Evolutionary conservation across 2,329 filamentous ascomycete species (phyloP), one percentile per base, ranked within the genome.

Genomic region (Tolypocladium amazonense): DNA sequence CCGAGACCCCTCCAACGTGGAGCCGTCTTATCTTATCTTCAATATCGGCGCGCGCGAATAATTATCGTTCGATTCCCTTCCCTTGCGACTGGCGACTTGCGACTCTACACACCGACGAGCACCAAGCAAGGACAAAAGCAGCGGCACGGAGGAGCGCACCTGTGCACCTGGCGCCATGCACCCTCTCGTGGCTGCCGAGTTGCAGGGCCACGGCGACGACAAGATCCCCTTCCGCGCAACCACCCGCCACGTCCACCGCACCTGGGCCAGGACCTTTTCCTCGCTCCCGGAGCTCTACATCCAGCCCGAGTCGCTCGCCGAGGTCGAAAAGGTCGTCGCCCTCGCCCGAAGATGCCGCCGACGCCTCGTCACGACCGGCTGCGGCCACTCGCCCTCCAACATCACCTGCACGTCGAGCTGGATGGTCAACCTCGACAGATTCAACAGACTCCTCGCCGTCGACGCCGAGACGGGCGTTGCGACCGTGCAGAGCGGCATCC

Each of bases 241-340:
- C 60, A 78, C 82, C 61, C 79, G 83, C 58, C 87, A 97, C 73
- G 76, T 87, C 56, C 94, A 97, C 77, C 87, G 88, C 68, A 99
- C 94, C 25, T 99, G 94, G 94, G 94, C 94, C 45, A 87, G 88
- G 70, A 97, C 94, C 56, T 97, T 95, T 77, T 87, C 89, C 68
- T 94, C 88, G 57, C 84, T 87, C 23, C 94, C 94, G 3, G 92
- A 97, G 78, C 86, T 97, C 61, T 97, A 93, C 75, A 85, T 97
- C 66, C 89, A 89, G 68, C 94, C 94, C 2, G 82, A 89, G 67
- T 88, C 87, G 1, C 78, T 94, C 57, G 77, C 79, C 18, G 93
- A 97, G 75, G 84, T 99, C 65, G 88, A 93, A 72, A 92, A 95
- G 72, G 80, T 89, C 57, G 83, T 97, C 62, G 87, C 81, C 50